These are phyloP conservation scores for Physcomitrellopsis africana DNA, from an alignment of 225 moss, liverwort and hornwort genomes.

Conservation along the genomic window DNA sequence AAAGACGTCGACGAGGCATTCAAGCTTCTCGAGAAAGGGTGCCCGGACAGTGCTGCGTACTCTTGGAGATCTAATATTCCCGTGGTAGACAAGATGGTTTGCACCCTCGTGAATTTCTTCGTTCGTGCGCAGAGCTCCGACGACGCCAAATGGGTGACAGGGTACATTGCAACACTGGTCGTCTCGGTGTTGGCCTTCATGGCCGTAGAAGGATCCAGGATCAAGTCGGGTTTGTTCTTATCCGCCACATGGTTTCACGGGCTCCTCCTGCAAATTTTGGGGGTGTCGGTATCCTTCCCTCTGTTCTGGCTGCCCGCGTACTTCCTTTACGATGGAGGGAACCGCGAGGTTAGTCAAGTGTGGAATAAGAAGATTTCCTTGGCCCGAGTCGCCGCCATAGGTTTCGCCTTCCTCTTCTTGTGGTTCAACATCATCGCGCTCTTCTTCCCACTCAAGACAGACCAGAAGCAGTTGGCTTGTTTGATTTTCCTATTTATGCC, in stretches of 20 bases:
- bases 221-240: constrained; percentile 36
- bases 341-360: constrained; percentile 25
- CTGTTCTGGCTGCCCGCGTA: constrained; percentile 53
- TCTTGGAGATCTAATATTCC: constrained; percentile 40
- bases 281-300: constrained; percentile 55
- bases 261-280: constrained; percentile 37
- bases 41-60: constrained; percentile 42
- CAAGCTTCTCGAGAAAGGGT: constrained; percentile 28
- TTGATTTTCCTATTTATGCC: constrained; percentile 43
- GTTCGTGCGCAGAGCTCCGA: constrained; percentile 30
- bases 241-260: constrained; percentile 45
- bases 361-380: constrained; percentile 51
- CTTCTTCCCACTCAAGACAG: constrained; percentile 49
- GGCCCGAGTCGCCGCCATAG: constrained; percentile 49
- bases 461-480: constrained; percentile 39
- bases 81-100: constrained; percentile 30
- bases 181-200: constrained; percentile 55
- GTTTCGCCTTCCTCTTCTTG: constrained; percentile 38
- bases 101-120: constrained; percentile 47
- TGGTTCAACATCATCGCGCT: constrained; percentile 51
- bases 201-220: constrained; percentile 65
- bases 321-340: constrained; percentile 42
- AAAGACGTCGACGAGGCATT: constrained; percentile 20
- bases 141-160: constrained; percentile 45
- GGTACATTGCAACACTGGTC: constrained; percentile 44